Evolutionary conservation across 2,329 filamentous ascomycete species (phyloP), one percentile per base, ranked within the genome.

Genomic region (Onygena corvina): DNA sequence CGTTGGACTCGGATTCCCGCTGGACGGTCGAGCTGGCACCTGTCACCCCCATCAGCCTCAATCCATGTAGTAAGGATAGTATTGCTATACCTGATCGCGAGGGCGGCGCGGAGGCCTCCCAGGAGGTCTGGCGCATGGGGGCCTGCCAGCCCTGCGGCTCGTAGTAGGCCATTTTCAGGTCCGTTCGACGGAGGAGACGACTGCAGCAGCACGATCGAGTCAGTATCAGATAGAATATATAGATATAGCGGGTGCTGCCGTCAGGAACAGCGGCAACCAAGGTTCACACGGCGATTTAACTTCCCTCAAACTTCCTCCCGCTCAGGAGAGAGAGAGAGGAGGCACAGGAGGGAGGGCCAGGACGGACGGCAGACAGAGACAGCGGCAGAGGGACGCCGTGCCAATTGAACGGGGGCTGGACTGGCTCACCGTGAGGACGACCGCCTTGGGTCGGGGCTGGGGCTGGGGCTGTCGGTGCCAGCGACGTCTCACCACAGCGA

Each of bases 1-100:
- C 87, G 61, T 75, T 72, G 51, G 78, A 76, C 53, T 93, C 86
- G 38, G 38, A 12, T 57, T 90, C 85, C 59, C 80, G 79, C 49
- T 81, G 77, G 56, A 80, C 79, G 46, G 83, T 81, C 51, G 84
- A 88, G 67, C 77, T 87, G 54, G 84, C 79, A 68, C 84, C 84
- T 86, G 66, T 54, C 55, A 60, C 47, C 8, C 51, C 21, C 36
- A 57, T 29, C 55, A 49, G 14, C 35, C 35, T 40, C 35, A 16
- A 20, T 11, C 21, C 9, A 14, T n/a, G 6, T 11, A 3, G 14
- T 23, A 20, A 9, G 20, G 7, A 23, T 42, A 12, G 38, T 23
- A 14, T n/a, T 40, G n/a, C 7, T 42, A 63, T 77, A 83, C 80
- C 81, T 64, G 83, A 86, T 62, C 82, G 79, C 58, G 82, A 83